Base-by-base conservation (phyloP, 192 early-diverging fungal species). In the Mortierella alpina region DNA sequence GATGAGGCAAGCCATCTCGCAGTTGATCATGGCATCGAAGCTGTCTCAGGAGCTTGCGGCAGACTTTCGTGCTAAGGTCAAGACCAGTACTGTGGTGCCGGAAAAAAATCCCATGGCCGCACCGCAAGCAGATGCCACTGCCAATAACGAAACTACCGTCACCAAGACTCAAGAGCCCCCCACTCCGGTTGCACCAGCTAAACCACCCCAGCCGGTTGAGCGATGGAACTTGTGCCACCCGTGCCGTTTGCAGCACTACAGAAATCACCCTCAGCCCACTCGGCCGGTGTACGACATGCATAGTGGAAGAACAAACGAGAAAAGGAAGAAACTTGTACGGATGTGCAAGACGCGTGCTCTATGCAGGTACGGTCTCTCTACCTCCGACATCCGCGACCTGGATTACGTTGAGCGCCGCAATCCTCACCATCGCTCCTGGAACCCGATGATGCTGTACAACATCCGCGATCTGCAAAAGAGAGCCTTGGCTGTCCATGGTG, bases 371-470 rank as follows among this genome's bases (percentile, higher is more conserved):
- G 8, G 42, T 6, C 46, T 73, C 6, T 20, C n/a, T 15, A 56
- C 49, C 6, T 39, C 48, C 10, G 63, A 73, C 45, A 54, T 73
- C 0, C 0, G 0, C 13, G 46, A 46, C 4, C 52, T 73, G 1
- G 1, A 41, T 9, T 65, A 44, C 51, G 2, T 47, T 4, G 11
- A 23, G 40, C 54, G 62, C 0, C 17, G 12, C 6, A 73, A 73
- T 22, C 71, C 71, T 1, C 62, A 59, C 18, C 65, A 58, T 18
- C 41, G 71, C 10, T n/a, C 11, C 11, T 61, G 46, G 0, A 11
- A 22, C 4, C 73, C 73, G 1, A 75, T 75, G 73, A 12, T 51
- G 15, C 61, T 73, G 1, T 73, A 59, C 20, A 31, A 73, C n/a
- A 42, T 15, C 2, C 13, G 45, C 10, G 48, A 31, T 1, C 42